Percentiles rank a stretch among this genome's conserved stretches.
Evolutionary conservation across 345 rosid genomes (phyloP).

Genomic region (Heritiera fomes): DNA sequence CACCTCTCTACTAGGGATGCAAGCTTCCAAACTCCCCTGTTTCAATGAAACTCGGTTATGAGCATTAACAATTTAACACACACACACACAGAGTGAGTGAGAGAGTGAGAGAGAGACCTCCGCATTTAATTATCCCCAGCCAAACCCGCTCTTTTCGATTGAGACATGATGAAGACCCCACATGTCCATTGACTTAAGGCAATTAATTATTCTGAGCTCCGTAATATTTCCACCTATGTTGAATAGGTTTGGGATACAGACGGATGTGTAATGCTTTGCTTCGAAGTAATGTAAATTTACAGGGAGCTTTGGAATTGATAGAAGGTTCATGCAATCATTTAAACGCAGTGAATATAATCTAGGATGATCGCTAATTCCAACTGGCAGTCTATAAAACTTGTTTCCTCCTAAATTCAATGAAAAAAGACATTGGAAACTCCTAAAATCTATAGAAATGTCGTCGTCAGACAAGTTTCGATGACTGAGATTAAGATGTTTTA

Average conservation of each 20-base stretch:
- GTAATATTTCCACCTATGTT: too few species aligned
- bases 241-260: too few species aligned
- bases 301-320: neutral
- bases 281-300: fast-evolving
- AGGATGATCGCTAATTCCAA: neutral
- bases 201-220: too few species aligned
- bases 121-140: too few species aligned
- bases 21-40: neutral
- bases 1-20: neutral
- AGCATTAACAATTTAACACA: too few species aligned
- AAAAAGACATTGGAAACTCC: neutral
- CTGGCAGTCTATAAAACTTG: neutral
- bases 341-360: neutral
- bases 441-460: neutral
- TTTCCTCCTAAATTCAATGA: neutral
- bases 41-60: too few species aligned
- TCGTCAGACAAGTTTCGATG: neutral
- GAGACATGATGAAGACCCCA: too few species aligned
- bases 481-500: neutral
- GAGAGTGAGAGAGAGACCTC: too few species aligned
- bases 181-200: too few species aligned
- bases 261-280: neutral
- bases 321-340: neutral
- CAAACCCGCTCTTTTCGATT: too few species aligned
- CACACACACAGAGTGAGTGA: too few species aligned